Evolutionary conservation across 306 rosid species (phyloP), one percentile per base, ranked within the genome.

Genomic region (Dryas drummondii): DNA sequence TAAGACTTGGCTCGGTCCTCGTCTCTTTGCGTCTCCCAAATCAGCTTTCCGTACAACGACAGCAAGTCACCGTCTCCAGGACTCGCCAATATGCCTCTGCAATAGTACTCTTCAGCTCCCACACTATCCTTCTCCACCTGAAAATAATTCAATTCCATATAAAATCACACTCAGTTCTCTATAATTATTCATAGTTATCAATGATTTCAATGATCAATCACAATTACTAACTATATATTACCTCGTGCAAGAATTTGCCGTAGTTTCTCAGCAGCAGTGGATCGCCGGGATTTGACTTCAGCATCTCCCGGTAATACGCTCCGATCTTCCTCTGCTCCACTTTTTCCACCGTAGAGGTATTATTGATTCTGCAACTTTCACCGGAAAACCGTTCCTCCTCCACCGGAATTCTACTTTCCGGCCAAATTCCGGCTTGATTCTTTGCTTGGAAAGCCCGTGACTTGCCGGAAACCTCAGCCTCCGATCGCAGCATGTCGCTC

Each of bases 211-310:
- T 32, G 27, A 10, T 55, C 27, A 0, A 6, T 10, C 13, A 14
- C 27, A 1, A 6, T 10, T 13, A 14, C 7, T 4, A 6, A 54
- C 60, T 55, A 9, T 45, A 7, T 55, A 66, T 47, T 75, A 91
- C 98, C 98, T 89, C 91, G 61, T 91, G 87, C 52, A 94, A 82
- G 84, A 78, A 94, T 81, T 88, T 90, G 11, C 83, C 97, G 84
- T 94, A 94, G 72, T 94, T 94, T 77, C 96, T 82, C 7, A 91
- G 88, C 26, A 94, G 77, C 51, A 94, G 93, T n/a, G 97, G 80
- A 58, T 94, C 93, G 27, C 82, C 72, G 2, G 97, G 98, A 74
- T 94, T 84, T 42, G 84, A 77, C 82, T 86, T 87, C 75, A 94
- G 56, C 96, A 88, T 80, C 66, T 88, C 76, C 79, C 72, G 77